Conservation (phyloP, 2,329 filamentous ascomycete genomes). For the Neofusicoccum parvum region DNA sequence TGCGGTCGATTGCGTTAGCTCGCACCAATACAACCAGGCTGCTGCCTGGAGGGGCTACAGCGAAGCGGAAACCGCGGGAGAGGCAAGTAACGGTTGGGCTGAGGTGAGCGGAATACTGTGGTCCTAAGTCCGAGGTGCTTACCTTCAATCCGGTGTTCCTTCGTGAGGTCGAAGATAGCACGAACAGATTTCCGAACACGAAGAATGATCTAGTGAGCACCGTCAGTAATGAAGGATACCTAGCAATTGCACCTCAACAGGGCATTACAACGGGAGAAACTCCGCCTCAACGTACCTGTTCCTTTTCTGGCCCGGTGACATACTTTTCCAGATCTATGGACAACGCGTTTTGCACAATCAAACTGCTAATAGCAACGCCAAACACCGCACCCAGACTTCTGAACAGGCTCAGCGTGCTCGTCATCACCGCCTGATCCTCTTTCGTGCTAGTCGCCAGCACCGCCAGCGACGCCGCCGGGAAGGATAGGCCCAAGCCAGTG, state of each 20-base stretch:
- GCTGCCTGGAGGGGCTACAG: neutral
- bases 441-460: constrained; percentile 46
- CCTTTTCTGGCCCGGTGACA: constrained; percentile 63
- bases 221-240: neutral
- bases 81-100: constrained; percentile 17
- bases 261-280: neutral
- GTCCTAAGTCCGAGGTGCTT: constrained; percentile 22
- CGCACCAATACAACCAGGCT: neutral
- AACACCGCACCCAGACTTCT: constrained; percentile 71
- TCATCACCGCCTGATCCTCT: constrained; percentile 53
- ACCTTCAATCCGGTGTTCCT: constrained; percentile 52
- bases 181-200: constrained; percentile 54
- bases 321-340: constrained; percentile 59
- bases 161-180: constrained; percentile 49
- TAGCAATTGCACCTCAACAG: no score
- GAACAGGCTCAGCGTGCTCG: constrained; percentile 71
- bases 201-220: constrained; percentile 42
- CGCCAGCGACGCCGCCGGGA: constrained; percentile 45
- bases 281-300: constrained; percentile 39
- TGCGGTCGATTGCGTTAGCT: constrained; percentile 21
- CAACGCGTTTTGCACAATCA: constrained; percentile 73
- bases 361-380: constrained; percentile 70
- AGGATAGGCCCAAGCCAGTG: constrained; percentile 45
- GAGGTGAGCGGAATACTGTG: neutral
- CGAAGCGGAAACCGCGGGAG: neutral